These are phyloP conservation scores for Fusarium praegraminearum DNA, from an alignment of 2,329 filamentous ascomycete genomes.

Conservation along the genomic window DNA sequence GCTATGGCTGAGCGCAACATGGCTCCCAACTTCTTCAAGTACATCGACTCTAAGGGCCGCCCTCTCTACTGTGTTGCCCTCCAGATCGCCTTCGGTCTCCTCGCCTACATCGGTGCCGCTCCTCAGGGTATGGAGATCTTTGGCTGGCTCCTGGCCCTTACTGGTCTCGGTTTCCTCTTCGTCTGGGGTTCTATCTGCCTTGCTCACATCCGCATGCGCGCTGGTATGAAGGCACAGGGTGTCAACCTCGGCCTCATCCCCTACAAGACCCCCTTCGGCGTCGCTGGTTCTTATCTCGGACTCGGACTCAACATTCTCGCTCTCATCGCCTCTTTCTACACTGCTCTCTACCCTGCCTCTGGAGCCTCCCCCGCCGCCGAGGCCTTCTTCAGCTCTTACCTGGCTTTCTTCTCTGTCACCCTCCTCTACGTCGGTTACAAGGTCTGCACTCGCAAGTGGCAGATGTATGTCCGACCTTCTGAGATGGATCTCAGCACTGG, in stretches of 20 bases:
- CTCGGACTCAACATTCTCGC: constrained; percentile 80
- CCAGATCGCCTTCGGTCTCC: constrained; percentile 75
- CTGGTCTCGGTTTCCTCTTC: constrained; percentile 80
- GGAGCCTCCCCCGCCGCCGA: constrained; percentile 77
- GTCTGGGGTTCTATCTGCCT: constrained; percentile 89
- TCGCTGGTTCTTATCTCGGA: constrained; percentile 85
- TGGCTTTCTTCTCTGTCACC: constrained; percentile 76
- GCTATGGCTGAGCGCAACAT: constrained; percentile 90
- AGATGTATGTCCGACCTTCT: constrained; percentile 67
- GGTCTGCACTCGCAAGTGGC: constrained; percentile 72
- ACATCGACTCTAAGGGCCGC: constrained; percentile 85
- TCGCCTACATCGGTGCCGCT: constrained; percentile 81
- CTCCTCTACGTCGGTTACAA: constrained; percentile 81
- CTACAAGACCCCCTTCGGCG: constrained; percentile 82
- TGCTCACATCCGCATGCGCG: constrained; percentile 89
- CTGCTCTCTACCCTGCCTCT: constrained; percentile 50
- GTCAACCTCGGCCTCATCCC: constrained; percentile 80
- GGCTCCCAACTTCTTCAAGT: constrained; percentile 80
- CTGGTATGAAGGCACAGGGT: constrained; percentile 76
- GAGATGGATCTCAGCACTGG: constrained; percentile 92
- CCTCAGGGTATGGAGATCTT: constrained; percentile 73
- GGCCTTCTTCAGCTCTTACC: constrained; percentile 79
- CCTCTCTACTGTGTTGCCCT: constrained; percentile 79
- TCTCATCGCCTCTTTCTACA: constrained; percentile 90
- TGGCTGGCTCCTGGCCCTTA: constrained; percentile 82